Evolutionary conservation across 352 stramenopile genomes (phyloP), one percentile per base, ranked within the genome.

Genomic region (Phytophthora megakarya): DNA sequence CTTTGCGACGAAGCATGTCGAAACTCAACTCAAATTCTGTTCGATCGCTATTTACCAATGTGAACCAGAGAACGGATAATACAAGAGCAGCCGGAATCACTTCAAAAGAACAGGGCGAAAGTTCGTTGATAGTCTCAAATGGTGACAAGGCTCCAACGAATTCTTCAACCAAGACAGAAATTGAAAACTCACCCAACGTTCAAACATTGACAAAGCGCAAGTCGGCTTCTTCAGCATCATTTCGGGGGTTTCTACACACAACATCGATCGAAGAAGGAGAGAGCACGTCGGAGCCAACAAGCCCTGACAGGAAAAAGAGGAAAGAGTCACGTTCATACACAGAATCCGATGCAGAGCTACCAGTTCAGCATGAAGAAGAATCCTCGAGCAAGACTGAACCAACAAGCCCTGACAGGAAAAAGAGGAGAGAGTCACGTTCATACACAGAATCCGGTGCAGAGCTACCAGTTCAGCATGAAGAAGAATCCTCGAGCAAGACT

Each of bases 201-300:
- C 42, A 62, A 9, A 50, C 37, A 44, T 18, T 70, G 49, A 60
- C 26, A 46, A 70, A 66, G 3, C 62, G 54, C 33, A 70, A 70
- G 35, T 70, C 62, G 26, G n/a, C n/a, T n/a, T n/a, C n/a, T n/a
- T n/a, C n/a, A n/a, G 28, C 28, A n/a, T 70, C 54, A 9, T 48
- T 49, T 16, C 23, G 32, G 48, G 52, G 37, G 15, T 9, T 58
- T 4, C 15, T 48, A 16, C 52, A 21, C 10, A 28, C 22, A 21
- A 9, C 42, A 39, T 46, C 53, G 21, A 52, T 54, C 15, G 19
- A 51, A 32, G 46, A 69, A 53, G 45, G 21, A 9, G 42, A 48
- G 23, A 32, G 19, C 6, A 23, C 21, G 26, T n/a, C 33, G 1
- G 60, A 67, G n/a, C 33, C 60, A 39, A 28, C 23, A 21, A 67